Evolutionary conservation across 2,329 filamentous ascomycete genomes (phyloP).

Genomic region (Periconia sp.): DNA sequence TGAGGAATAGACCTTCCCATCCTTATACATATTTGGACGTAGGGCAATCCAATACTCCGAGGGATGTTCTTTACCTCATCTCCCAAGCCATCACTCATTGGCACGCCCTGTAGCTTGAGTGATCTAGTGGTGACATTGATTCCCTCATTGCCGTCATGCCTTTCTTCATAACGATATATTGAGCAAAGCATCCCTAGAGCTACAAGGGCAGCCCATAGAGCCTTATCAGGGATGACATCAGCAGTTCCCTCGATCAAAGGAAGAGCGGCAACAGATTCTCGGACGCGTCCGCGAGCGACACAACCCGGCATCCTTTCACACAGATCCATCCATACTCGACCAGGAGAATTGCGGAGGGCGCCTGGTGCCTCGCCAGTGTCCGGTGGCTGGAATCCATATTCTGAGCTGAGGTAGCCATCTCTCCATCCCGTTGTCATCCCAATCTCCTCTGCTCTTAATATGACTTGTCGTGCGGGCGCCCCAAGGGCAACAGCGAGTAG

Average conservation of each 20-base stretch:
- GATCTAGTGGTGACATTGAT: slow-evolving; percentile 42
- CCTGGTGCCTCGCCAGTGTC: slow-evolving; percentile 54
- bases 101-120: slow-evolving; percentile 43
- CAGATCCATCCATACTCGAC: slow-evolving; percentile 58
- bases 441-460: slow-evolving; percentile 57
- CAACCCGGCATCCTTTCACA: slow-evolving; percentile 58
- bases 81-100: slow-evolving; percentile 55
- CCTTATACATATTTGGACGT: slow-evolving; percentile 55
- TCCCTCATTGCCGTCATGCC: slow-evolving; percentile 56
- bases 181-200: slow-evolving; percentile 57
- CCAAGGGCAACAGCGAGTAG: slow-evolving; percentile 56
- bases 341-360: slow-evolving; percentile 51
- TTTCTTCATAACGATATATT: slow-evolving; percentile 58
- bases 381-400: slow-evolving; percentile 56
- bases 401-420: slow-evolving; percentile 55
- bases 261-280: slow-evolving; percentile 53
- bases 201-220: slow-evolving; percentile 57
- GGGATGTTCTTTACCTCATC: slow-evolving; percentile 56
- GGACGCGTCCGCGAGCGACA: slow-evolving; percentile 53
- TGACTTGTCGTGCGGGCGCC: slow-evolving; percentile 57
- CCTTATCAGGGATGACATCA: slow-evolving; percentile 54
- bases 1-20: slow-evolving; percentile 58
- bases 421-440: slow-evolving; percentile 55
- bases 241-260: slow-evolving; percentile 54
- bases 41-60: slow-evolving; percentile 53